Percentiles rank a stretch among this genome's conserved stretches.
Conservation (phyloP, 306 rosid genomes). For the Mimosa pudica region DNA sequence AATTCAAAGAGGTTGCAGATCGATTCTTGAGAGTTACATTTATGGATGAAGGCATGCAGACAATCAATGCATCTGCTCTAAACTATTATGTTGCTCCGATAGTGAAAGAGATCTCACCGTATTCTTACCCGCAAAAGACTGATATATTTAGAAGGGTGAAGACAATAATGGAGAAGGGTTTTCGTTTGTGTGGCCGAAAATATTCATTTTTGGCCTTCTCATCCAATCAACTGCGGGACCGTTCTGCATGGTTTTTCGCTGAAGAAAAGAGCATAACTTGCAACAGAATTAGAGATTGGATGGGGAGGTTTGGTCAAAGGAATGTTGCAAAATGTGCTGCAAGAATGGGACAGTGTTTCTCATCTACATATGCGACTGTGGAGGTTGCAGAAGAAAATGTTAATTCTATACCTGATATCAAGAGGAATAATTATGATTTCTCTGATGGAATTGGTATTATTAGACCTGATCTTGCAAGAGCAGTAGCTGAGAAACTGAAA, state of each 20-base stretch:
- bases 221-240: slow-evolving; percentile 66
- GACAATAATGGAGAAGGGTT: slow-evolving; percentile 44
- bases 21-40: slow-evolving; percentile 66
- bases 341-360: slow-evolving; percentile 72
- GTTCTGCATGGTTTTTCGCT: slow-evolving; percentile 75
- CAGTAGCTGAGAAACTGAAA: slow-evolving; percentile 62
- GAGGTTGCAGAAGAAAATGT: slow-evolving; percentile 47
- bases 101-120: slow-evolving; percentile 50
- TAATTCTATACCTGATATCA: slow-evolving; percentile 36
- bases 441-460: slow-evolving; percentile 71
- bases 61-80: slow-evolving; percentile 49
- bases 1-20: slow-evolving; percentile 55
- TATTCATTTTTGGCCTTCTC: slow-evolving; percentile 69
- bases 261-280: slow-evolving; percentile 30
- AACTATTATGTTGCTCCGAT: slow-evolving; percentile 56
- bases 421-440: slow-evolving; percentile 49
- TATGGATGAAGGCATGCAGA: slow-evolving; percentile 73
- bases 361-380: slow-evolving; percentile 73
- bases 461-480: slow-evolving; percentile 60
- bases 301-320: slow-evolving; percentile 50
- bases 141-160: slow-evolving; percentile 47
- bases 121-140: slow-evolving; percentile 51
- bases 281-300: slow-evolving; percentile 40
- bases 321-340: slow-evolving; percentile 71
- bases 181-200: slow-evolving; percentile 52